Conservation (phyloP, 331 rosid genomes). For the Erythrophleum ivorense region DNA sequence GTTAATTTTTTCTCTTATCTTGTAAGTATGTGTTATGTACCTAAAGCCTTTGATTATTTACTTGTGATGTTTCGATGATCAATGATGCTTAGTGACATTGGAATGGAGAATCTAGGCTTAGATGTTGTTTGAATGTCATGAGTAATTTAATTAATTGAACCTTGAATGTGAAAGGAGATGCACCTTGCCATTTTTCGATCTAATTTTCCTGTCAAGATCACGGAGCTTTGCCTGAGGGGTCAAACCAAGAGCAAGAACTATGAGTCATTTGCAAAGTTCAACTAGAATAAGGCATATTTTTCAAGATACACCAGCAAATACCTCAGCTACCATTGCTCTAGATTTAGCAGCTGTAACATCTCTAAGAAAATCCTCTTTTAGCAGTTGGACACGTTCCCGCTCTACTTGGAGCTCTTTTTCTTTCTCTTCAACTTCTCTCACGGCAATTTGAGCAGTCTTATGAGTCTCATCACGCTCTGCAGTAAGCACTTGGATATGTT, state of each 20-base stretch:
- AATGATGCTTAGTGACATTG: too few species aligned
- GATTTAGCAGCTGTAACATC: conserved; percentile 64
- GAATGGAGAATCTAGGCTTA: too few species aligned
- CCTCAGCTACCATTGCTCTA: conserved; percentile 67
- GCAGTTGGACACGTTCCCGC: conserved; percentile 5
- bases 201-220: conserved; percentile 61
- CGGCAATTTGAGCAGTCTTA: conserved; percentile 51
- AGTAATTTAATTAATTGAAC: too few species aligned
- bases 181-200: conserved; percentile 58
- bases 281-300: background rate
- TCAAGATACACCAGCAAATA: conserved; percentile 18
- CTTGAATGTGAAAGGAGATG: background rate
- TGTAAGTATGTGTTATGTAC: too few species aligned
- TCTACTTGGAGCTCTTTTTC: conserved; percentile 55
- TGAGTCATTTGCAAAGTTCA: conserved; percentile 14
- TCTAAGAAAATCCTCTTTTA: conserved; percentile 50
- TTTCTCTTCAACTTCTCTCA: conserved; percentile 64
- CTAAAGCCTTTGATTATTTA: too few species aligned
- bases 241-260: conserved; percentile 31
- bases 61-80: too few species aligned
- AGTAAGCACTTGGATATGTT: conserved; percentile 51
- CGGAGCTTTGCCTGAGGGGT: conserved; percentile 61
- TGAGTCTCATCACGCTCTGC: conserved; percentile 53
- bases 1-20: too few species aligned
- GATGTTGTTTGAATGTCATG: too few species aligned